Evolutionary conservation across 1,284 basidiomycete genomes (phyloP).

Genomic region (Heterobasidion parviporum): DNA sequence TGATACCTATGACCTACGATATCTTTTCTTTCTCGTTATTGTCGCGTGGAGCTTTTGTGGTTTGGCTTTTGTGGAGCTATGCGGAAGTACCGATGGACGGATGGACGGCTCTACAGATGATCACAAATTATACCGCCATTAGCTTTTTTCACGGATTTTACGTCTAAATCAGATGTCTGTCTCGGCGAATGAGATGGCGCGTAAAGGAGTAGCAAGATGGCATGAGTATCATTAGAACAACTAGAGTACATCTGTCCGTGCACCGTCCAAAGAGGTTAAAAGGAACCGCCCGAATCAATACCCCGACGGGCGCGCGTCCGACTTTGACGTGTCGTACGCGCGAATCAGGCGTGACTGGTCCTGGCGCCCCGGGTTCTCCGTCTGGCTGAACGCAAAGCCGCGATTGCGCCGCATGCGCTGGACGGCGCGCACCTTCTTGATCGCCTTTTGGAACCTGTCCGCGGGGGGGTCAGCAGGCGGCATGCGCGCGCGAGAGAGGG

Average conservation of each 20-base stretch:
- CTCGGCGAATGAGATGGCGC: too few species aligned
- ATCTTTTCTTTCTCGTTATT: too few species aligned
- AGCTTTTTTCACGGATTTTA: too few species aligned
- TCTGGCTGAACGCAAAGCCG: slow-evolving; percentile 95
- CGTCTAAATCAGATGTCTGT: too few species aligned
- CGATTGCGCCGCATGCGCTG: slow-evolving; percentile 92
- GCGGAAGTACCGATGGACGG: too few species aligned
- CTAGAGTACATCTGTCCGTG: background rate
- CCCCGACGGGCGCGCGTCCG: slow-evolving; percentile 60
- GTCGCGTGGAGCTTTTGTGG: too few species aligned
- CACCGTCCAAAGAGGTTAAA: background rate
- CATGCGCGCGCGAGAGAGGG: background rate
- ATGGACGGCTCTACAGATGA: too few species aligned
- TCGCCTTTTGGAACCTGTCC: slow-evolving; percentile 87
- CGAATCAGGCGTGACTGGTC: slow-evolving; percentile 84
- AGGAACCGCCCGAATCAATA: slow-evolving; percentile 33
- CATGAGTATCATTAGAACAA: background rate
- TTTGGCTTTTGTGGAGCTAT: too few species aligned
- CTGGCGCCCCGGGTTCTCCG: slow-evolving; percentile 73
- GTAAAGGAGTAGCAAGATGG: too few species aligned
- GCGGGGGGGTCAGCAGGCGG: slow-evolving; percentile 1
- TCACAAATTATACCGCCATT: too few species aligned
- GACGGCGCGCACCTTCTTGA: slow-evolving; percentile 94
- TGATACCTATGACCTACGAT: too few species aligned
- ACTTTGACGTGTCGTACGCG: slow-evolving; percentile 84